phyloP scores from a whole-genome alignment of 2,329 filamentous ascomycete genomes.

The Anthostomella pinea region DNA sequence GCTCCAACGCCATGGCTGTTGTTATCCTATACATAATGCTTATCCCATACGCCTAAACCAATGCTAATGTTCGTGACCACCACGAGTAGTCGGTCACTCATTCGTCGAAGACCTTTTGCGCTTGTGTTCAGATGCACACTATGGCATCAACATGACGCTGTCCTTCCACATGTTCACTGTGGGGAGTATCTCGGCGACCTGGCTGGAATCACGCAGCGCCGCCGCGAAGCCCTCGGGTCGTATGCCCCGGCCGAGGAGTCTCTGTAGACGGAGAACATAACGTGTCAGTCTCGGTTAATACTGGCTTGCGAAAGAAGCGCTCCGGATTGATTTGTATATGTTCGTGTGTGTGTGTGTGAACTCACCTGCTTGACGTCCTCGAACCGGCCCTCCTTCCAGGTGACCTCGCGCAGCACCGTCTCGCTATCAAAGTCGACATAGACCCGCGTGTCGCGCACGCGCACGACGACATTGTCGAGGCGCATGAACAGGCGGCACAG shows the following conservation, averaged over 20 bases:
- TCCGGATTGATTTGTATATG: no score
- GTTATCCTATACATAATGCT: no score
- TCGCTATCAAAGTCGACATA: slow-evolving; percentile 84
- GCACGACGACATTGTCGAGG: slow-evolving; percentile 82
- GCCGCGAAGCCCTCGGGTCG: slow-evolving; percentile 64
- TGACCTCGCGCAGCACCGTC: slow-evolving; percentile 84
- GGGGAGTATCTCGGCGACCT: slow-evolving; percentile 59
- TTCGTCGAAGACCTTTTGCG: no score
- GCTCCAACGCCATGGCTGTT: no score
- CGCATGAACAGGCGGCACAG: slow-evolving; percentile 88
- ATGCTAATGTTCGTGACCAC: no score
- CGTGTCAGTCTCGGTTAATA: no score
- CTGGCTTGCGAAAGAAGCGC: no score
- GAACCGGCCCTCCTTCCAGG: slow-evolving; percentile 80
- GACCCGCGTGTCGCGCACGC: slow-evolving; percentile 84
- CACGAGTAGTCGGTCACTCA: no score
- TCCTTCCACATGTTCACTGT: slow-evolving; percentile 61
- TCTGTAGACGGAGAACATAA: slow-evolving; percentile 26
- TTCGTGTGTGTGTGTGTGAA: no score
- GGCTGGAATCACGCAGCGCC: slow-evolving; percentile 68
- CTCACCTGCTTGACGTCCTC: slow-evolving; percentile 69
- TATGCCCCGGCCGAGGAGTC: slow-evolving; percentile 36
- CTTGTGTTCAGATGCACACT: no score
- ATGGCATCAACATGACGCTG: slow-evolving; percentile 26
- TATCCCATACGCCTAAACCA: no score